Evolutionary conservation across 495 filamentous ascomycete genomes (phyloP).

Genomic region (Paragyromitra xinjiangensis): DNA sequence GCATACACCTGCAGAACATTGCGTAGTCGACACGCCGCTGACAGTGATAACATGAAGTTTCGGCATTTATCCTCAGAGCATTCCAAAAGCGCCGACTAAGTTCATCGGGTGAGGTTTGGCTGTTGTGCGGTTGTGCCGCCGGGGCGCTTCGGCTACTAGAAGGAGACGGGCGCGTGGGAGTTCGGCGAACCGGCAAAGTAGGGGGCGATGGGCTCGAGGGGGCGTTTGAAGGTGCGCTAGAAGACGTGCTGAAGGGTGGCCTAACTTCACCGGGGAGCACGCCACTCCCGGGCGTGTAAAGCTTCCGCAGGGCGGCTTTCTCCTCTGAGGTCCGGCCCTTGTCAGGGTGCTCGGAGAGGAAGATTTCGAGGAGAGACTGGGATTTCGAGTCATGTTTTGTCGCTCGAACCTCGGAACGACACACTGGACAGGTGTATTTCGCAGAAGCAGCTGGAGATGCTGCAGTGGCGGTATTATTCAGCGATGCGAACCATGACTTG

Average conservation of each 20-base stretch:
- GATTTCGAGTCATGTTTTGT: constrained; percentile 86
- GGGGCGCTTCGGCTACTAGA: constrained; percentile 1
- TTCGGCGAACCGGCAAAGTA: not conserved
- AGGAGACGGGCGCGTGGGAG: not conserved
- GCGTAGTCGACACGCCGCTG: constrained; percentile 33
- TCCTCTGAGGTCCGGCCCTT: constrained; percentile 72
- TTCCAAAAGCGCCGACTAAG: not conserved
- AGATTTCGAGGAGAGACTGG: constrained; percentile 83
- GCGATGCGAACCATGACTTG: constrained; percentile 88
- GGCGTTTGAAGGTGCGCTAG: not conserved
- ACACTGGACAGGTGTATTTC: constrained; percentile 88
- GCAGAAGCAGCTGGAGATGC: constrained; percentile 59
- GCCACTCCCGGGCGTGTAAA: constrained; percentile 80
- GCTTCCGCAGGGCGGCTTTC: constrained; percentile 71
- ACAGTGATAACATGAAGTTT: constrained; percentile 27
- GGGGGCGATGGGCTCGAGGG: not conserved
- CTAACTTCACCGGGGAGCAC: constrained; percentile 67
- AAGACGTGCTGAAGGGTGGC: not conserved
- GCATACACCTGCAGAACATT: not conserved
- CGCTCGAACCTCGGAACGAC: constrained; percentile 81
- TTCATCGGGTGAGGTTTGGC: not conserved
- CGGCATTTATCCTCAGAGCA: not conserved
- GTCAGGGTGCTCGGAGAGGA: constrained; percentile 76
- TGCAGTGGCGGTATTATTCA: constrained; percentile 63
- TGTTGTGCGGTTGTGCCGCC: not conserved